These are phyloP conservation scores for Pythium pectinolyticum DNA, from an alignment of 352 stramenopile species.

Conservation along the genomic window DNA sequence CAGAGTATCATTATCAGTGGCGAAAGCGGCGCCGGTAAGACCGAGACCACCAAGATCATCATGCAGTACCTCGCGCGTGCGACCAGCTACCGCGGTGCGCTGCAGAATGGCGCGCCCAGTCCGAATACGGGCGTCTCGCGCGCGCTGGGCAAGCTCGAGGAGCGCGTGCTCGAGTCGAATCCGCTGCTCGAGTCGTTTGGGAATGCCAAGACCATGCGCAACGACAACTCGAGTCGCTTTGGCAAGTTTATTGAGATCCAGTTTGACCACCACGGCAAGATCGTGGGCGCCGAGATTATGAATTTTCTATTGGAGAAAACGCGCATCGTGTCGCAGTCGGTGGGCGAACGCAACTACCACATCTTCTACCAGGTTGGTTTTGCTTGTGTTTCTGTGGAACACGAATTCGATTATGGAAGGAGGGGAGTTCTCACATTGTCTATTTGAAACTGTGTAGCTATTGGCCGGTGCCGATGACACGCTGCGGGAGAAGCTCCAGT, in stretches of 20 bases:
- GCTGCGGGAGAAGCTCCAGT: slow-evolving; percentile 60
- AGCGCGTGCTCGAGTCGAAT: slow-evolving; percentile 87
- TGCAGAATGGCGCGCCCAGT: slow-evolving; percentile 54
- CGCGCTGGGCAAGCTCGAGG: slow-evolving; percentile 83
- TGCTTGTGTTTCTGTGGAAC: slow-evolving; percentile 23
- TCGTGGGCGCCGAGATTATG: slow-evolving; percentile 88
- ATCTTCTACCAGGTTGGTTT: slow-evolving; percentile 94
- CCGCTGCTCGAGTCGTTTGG: slow-evolving; percentile 89
- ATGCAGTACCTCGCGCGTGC: slow-evolving; percentile 87
- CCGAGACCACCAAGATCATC: slow-evolving; percentile 91
- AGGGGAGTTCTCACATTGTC: too few species aligned
- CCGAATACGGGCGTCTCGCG: slow-evolving; percentile 86
- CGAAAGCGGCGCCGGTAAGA: slow-evolving; percentile 89
- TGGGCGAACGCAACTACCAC: slow-evolving; percentile 96
- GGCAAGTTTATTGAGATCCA: slow-evolving; percentile 98
- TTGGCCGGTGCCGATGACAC: slow-evolving; percentile 76
- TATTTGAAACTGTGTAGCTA: too few species aligned
- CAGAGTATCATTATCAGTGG: slow-evolving; percentile 93
- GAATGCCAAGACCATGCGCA: slow-evolving; percentile 94
- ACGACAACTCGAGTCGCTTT: slow-evolving; percentile 97
- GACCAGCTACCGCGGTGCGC: slow-evolving; percentile 70
- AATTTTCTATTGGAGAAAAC: slow-evolving; percentile 92
- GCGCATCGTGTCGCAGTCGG: slow-evolving; percentile 85
- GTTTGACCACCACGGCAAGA: slow-evolving; percentile 92
- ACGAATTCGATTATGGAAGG: slow-evolving; percentile 12